phyloP scores from a whole-genome alignment of 140 eudicot genomes.

The Stevia rebaudiana region DNA sequence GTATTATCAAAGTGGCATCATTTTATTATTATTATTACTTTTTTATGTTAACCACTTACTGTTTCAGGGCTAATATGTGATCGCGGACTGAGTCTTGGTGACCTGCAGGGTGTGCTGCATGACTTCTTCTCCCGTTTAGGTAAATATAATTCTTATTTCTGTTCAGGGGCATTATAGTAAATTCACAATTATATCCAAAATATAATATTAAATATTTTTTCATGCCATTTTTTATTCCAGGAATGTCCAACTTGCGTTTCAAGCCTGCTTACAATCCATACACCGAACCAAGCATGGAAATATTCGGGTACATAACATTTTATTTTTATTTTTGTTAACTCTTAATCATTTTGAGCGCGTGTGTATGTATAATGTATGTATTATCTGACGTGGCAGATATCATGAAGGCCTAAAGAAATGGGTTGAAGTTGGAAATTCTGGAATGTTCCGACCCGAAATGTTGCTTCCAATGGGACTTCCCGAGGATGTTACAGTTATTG shows the following conservation, averaged over 20 bases:
- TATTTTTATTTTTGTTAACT: no score
- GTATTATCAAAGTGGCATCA: neutral
- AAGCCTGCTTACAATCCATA: constrained; percentile 99
- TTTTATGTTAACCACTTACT: no score
- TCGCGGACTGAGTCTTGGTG: constrained; percentile 85
- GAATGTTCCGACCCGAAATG: constrained; percentile 99
- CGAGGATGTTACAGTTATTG: constrained; percentile 89
- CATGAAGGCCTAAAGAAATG: constrained; percentile 94
- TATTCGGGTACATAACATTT: constrained; percentile 96
- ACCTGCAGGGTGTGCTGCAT: constrained; percentile 78
- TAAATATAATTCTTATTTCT: constrained; percentile 6
- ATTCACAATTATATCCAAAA: no score
- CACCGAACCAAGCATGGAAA: constrained; percentile 99
- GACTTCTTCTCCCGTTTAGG: constrained; percentile 94
- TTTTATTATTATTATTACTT: neutral
- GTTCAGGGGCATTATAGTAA: no score
- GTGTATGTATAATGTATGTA: neutral
- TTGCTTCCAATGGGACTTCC: constrained; percentile 95
- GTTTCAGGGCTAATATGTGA: constrained; percentile 82
- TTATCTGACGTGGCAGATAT: constrained; percentile 41
- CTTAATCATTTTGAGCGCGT: no score
- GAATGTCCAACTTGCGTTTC: constrained; percentile 88
- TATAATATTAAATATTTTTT: neutral
- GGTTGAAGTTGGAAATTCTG: constrained; percentile 98
- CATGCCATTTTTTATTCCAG: constrained; percentile 31